Evolutionary conservation across 129 eudicot species (phyloP).

Genomic region (Pulicaria dysenterica): DNA sequence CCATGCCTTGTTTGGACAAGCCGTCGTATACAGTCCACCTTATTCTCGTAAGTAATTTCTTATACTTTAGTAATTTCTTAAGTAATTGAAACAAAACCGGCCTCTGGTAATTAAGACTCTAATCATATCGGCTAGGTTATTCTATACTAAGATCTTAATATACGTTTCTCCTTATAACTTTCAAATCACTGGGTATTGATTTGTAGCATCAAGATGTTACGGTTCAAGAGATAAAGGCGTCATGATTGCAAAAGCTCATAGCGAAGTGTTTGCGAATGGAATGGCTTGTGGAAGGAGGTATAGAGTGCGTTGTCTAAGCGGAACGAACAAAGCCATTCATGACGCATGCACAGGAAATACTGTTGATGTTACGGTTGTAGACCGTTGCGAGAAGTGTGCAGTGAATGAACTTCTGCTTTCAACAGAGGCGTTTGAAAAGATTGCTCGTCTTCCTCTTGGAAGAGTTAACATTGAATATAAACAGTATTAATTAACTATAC

Average conservation of each 20-base stretch:
- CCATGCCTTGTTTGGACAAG: conserved; percentile 37
- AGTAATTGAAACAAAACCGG: not conserved
- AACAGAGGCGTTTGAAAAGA: conserved; percentile 32
- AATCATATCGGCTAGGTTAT: not conserved
- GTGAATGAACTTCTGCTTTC: conserved; percentile 25
- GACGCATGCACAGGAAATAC: conserved; percentile 35
- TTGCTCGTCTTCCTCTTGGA: conserved; percentile 31
- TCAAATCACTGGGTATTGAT: not conserved
- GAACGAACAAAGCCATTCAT: conserved; percentile 41
- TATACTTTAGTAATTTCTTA: not conserved
- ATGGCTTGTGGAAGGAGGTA: conserved; percentile 41
- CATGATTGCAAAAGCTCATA: conserved; percentile 47
- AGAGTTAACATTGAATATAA: conserved; percentile 33
- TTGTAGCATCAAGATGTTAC: conserved; percentile 51
- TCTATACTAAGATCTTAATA: no score
- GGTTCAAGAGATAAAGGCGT: conserved; percentile 35
- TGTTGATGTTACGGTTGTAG: conserved; percentile 30
- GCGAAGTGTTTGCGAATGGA: conserved; percentile 32
- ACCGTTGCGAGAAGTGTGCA: conserved; percentile 25
- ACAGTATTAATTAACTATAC: conserved; percentile 3
- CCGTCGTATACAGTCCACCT: conserved; percentile 34
- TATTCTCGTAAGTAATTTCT: conserved; percentile 40
- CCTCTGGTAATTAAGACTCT: no score
- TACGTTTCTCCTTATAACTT: not conserved
- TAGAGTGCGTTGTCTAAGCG: conserved; percentile 44